Percentiles rank a stretch among this genome's conserved stretches.
Conservation (phyloP, 306 rosid genomes). For the Mimosa bimucronata region DNA sequence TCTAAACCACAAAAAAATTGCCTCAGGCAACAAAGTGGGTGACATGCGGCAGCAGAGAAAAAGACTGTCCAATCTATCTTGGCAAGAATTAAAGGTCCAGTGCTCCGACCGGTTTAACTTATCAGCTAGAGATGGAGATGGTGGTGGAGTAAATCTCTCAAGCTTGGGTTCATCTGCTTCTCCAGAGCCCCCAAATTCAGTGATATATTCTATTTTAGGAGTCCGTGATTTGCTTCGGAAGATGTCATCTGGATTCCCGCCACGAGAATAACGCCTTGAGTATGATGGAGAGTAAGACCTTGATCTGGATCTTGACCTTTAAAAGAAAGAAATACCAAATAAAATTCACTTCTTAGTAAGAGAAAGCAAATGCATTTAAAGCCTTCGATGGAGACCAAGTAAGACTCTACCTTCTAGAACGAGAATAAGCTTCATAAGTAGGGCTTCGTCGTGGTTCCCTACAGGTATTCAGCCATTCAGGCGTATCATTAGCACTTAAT, state of each 20-base stretch:
- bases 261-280: slow-evolving; percentile 67
- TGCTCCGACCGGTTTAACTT: slow-evolving; percentile 99
- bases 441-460: slow-evolving; percentile 97
- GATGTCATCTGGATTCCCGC: slow-evolving; percentile 71
- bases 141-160: slow-evolving; percentile 88
- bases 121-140: slow-evolving; percentile 84
- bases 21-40: slow-evolving; percentile 78
- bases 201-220: slow-evolving; percentile 91
- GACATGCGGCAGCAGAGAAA: slow-evolving; percentile 90
- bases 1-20: slow-evolving; percentile 72
- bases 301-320: slow-evolving; percentile 82
- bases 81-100: slow-evolving; percentile 96
- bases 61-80: slow-evolving; percentile 96
- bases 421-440: slow-evolving; percentile 95
- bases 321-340: not conserved
- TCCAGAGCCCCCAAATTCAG: slow-evolving; percentile 90
- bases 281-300: slow-evolving; percentile 82
- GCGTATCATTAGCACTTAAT: slow-evolving; percentile 29
- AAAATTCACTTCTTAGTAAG: slow-evolving; percentile 7
- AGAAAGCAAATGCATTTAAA: slow-evolving; percentile 7
- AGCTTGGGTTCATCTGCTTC: slow-evolving; percentile 65
- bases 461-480: slow-evolving; percentile 41
- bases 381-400: slow-evolving; percentile 17
- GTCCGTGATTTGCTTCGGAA: slow-evolving; percentile 75
- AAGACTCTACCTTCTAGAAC: slow-evolving; percentile 71